These are phyloP conservation scores for Alloascoidea africana DNA, from an alignment of 805 yeast genomes.

Conservation along the genomic window DNA sequence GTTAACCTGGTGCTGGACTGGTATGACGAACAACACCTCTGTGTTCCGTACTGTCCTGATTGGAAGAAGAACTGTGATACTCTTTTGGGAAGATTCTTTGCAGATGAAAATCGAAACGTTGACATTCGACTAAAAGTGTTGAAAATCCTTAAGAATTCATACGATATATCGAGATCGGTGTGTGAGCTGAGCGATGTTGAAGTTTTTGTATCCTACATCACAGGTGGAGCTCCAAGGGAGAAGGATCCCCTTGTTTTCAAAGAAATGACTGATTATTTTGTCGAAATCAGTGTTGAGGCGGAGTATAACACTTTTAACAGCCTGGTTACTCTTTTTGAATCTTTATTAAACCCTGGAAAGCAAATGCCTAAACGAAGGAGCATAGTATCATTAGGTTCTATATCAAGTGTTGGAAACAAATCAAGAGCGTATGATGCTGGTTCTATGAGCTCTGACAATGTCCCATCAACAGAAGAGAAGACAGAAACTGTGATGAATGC, in stretches of 20 bases:
- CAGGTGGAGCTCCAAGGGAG: slow-evolving; percentile 17
- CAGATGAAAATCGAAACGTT: slow-evolving; percentile 12
- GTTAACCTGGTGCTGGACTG: slow-evolving; percentile 30
- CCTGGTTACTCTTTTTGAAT: slow-evolving; percentile 4
- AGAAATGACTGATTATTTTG: slow-evolving; percentile 12
- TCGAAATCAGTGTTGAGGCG: slow-evolving; percentile 11
- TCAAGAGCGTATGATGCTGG: no score
- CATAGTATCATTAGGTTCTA: neutral
- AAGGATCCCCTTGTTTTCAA: slow-evolving; percentile 19
- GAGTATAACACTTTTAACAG: slow-evolving; percentile 3
- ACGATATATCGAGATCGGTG: slow-evolving; percentile 20
- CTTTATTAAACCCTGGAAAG: slow-evolving; percentile 8
- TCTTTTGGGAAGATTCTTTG: slow-evolving; percentile 30
- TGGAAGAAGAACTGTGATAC: slow-evolving; percentile 35
- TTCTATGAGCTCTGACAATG: slow-evolving; percentile 5
- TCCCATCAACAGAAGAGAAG: slow-evolving; percentile 7
- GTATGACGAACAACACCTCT: slow-evolving; percentile 32
- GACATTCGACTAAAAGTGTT: slow-evolving; percentile 11
- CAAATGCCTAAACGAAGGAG: slow-evolving; percentile 11
- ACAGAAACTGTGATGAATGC: slow-evolving; percentile 10
- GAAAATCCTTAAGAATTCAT: slow-evolving; percentile 21
- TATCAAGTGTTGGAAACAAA: neutral
- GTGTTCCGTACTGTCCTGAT: slow-evolving; percentile 33
- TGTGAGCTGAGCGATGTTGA: slow-evolving; percentile 20
- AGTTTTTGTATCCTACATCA: slow-evolving; percentile 18